Evolutionary conservation across 305 asterid species (phyloP).

Genomic region (Ajuga reptans): DNA sequence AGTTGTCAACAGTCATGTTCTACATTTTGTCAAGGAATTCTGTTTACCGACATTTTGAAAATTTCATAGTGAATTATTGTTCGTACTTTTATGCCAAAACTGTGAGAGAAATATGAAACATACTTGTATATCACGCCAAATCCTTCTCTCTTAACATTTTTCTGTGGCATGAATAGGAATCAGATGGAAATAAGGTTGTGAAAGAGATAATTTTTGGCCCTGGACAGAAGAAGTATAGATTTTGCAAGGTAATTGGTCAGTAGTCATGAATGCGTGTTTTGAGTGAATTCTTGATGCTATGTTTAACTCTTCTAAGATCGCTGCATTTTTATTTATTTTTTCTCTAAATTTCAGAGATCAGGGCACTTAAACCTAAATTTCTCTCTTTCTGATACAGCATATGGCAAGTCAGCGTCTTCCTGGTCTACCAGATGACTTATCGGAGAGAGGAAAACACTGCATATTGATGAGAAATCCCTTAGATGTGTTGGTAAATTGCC

Average conservation of each 20-base stretch:
- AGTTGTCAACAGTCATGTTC: slow-evolving; percentile 34
- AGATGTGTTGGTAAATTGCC: slow-evolving; percentile 54
- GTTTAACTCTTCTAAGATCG: too few species aligned
- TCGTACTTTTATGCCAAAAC: not conserved
- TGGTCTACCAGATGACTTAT: slow-evolving; percentile 55
- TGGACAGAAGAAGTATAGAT: slow-evolving; percentile 64
- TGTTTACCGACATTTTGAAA: not conserved
- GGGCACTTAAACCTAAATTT: not conserved
- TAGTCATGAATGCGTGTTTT: too few species aligned
- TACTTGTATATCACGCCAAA: too few species aligned
- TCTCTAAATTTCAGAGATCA: too few species aligned
- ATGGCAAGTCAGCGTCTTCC: slow-evolving; percentile 74
- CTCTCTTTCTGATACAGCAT: slow-evolving; percentile 45
- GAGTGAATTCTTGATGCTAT: too few species aligned
- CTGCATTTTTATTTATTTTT: too few species aligned
- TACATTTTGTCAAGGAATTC: not conserved
- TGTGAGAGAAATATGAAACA: too few species aligned
- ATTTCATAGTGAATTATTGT: not conserved
- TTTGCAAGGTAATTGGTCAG: slow-evolving; percentile 55
- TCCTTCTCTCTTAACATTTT: not conserved
- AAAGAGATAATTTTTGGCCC: slow-evolving; percentile 56
- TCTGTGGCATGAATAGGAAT: slow-evolving; percentile 42
- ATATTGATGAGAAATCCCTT: slow-evolving; percentile 73
- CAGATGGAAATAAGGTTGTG: slow-evolving; percentile 75
- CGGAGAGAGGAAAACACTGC: slow-evolving; percentile 47